Evolutionary conservation across 768 basidiomycete genomes (phyloP), one percentile per base, ranked within the genome.

Genomic region (Auricularia sp.): DNA sequence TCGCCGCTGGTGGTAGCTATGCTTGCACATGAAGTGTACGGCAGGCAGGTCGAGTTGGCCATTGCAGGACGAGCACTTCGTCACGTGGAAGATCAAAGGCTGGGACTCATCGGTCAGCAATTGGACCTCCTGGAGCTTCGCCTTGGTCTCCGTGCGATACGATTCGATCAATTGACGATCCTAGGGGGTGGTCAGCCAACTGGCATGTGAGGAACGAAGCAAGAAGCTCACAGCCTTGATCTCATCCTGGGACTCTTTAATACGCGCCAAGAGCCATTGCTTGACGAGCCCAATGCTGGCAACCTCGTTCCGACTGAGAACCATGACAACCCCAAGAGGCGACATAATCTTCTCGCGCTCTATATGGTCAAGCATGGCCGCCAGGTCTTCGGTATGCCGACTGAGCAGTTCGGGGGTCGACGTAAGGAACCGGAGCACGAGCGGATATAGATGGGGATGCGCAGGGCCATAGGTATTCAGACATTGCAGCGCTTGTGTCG

Each of bases 21-120:
- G 97, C 70, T 89, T 87, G 75, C 96, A 99, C 96, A 98, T 97
- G 72, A 98, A 98, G 75, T 98, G 95, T 5, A 98, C 82, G 68
- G 85, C 89, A 0, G 97, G 96, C 10, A 98, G 83, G 73, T 98
- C 95, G 66, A 98, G 84, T 69, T 90, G 92, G 1, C 88, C 92
- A 16, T 87, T 83, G 74, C 97, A 98, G 3, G 87, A 83, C 24
- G 95, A 88, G 74, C 97, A 98, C 51, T 94, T 81, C 7, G 94
- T 95, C 66, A 96, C 91, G 72, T 98, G 94, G 80, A 98, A 97
- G 24, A 98, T 89, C 21, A 85, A 83, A 0, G 97, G 90, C 63
- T 86, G 83, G 24, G 86, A 83, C 6, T 86, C 80, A 74, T 96
- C 89, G 3, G 87, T 82, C 18, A 98, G 82, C 37, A 91, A 90